A percentile compares a stretch with the other conserved stretches of the same genome.
These are phyloP conservation scores for Coemansia sp. DNA, from an alignment of 192 early-diverging fungal species.

Conservation along the genomic window DNA sequence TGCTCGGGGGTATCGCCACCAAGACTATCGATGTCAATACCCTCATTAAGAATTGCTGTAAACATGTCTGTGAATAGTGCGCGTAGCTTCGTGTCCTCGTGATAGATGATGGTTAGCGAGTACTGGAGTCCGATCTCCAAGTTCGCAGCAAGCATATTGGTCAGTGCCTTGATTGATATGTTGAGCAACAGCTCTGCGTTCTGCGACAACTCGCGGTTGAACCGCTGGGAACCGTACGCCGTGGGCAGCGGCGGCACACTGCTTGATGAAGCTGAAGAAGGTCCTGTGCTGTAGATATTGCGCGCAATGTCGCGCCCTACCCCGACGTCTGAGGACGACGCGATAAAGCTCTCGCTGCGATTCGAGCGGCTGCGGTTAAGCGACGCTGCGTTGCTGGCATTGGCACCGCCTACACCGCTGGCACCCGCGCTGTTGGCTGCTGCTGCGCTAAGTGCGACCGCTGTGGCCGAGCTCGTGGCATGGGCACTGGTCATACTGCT, in stretches of 20 bases:
- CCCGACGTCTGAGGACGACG: conserved; percentile 39
- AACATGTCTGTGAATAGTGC: conserved; percentile 92
- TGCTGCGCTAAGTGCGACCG: conserved; percentile 6
- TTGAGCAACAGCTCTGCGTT: conserved; percentile 51
- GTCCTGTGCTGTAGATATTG: conserved; percentile 33
- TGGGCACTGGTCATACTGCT: conserved; percentile 57
- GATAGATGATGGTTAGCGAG: conserved; percentile 86
- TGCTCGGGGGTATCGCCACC: conserved; percentile 72
- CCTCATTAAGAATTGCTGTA: conserved; percentile 86
- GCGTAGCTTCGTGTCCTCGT: conserved; percentile 86
- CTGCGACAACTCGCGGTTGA: conserved; percentile 51
- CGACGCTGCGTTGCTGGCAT: not conserved
- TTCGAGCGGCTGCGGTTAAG: conserved; percentile 15
- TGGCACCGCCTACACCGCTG: not conserved
- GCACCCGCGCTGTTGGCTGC: conserved; percentile 5
- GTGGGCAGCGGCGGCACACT: conserved; percentile 2
- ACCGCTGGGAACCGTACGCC: conserved; percentile 20
- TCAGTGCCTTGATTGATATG: conserved; percentile 75
- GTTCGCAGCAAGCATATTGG: conserved; percentile 88
- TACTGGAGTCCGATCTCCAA: conserved; percentile 90
- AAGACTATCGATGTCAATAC: conserved; percentile 82
- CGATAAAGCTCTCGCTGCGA: conserved; percentile 55
- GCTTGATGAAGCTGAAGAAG: not conserved
- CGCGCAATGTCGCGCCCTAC: conserved; percentile 57
- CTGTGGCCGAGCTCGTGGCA: conserved; percentile 39